Percentiles rank a stretch among this genome's conserved stretches.
Conservation (phyloP, 106 monocot genomes). For the Dendrobium catenatum region DNA sequence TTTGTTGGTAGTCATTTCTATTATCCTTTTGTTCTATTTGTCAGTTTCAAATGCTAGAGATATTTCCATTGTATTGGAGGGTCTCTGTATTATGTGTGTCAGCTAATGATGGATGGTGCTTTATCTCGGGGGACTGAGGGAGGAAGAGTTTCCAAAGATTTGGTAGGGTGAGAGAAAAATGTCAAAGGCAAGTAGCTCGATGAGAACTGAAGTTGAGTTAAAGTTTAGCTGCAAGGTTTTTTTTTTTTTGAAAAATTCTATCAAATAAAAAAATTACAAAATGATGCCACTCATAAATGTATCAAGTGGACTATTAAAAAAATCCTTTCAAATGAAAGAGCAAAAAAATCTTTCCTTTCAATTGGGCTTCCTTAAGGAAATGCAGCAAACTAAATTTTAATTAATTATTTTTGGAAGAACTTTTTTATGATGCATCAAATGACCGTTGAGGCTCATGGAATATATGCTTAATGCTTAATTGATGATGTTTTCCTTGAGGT, state of each 20-base stretch:
- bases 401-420: no score
- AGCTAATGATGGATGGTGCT: slow-evolving; percentile 1
- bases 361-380: neutral
- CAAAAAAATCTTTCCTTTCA: neutral
- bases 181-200: neutral
- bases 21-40: neutral
- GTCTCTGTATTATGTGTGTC: neutral
- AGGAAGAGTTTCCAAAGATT: neutral
- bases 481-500: no score
- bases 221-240: neutral
- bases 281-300: neutral
- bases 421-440: no score
- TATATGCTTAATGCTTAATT: no score
- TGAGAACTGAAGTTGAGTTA: slow-evolving; percentile 1
- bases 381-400: no score
- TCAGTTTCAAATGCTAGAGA: neutral
- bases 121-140: neutral
- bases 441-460: no score
- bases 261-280: no score
- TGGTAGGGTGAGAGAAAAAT: neutral
- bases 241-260: no score
- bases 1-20: neutral
- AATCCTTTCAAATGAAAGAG: neutral
- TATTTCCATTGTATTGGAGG: neutral
- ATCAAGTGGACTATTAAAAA: neutral